These are phyloP conservation scores for Ulota crispa DNA, from an alignment of 225 moss, liverwort and hornwort genomes.

Conservation along the genomic window DNA sequence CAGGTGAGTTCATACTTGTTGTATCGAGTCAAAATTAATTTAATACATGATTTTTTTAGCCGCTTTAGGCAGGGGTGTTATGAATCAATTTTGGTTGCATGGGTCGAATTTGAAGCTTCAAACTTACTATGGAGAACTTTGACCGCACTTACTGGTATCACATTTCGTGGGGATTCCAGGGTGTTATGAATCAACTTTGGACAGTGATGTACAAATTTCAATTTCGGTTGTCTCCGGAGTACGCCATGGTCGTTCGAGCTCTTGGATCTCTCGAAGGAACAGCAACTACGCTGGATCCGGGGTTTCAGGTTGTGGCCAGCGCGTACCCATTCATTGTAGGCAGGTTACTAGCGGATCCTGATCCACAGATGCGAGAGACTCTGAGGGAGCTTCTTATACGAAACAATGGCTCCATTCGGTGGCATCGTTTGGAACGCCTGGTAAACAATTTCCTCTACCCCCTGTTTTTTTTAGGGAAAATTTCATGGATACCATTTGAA, in stretches of 20 bases:
- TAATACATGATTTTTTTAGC: background rate
- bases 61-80: background rate
- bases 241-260: constrained; percentile 91
- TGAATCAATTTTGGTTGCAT: background rate
- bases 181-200: constrained; percentile 85
- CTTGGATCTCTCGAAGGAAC: constrained; percentile 88
- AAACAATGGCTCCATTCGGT: constrained; percentile 80
- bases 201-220: constrained; percentile 82
- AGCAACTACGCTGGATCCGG: constrained; percentile 76
- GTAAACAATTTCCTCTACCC: constrained; percentile 11
- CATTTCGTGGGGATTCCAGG: constrained; percentile 36
- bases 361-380: constrained; percentile 84
- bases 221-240: constrained; percentile 78
- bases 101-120: background rate
- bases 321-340: constrained; percentile 90
- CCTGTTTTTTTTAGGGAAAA: too few relatives aligned
- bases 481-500: too few relatives aligned
- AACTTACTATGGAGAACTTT: background rate
- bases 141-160: background rate
- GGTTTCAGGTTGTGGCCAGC: constrained; percentile 82
- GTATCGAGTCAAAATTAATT: background rate
- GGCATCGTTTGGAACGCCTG: constrained; percentile 86
- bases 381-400: constrained; percentile 73
- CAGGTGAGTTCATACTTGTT: constrained; percentile 37
- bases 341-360: constrained; percentile 80